Conservation (phyloP, 164 flowering plant species). For the Macadamia integrifolia region DNA sequence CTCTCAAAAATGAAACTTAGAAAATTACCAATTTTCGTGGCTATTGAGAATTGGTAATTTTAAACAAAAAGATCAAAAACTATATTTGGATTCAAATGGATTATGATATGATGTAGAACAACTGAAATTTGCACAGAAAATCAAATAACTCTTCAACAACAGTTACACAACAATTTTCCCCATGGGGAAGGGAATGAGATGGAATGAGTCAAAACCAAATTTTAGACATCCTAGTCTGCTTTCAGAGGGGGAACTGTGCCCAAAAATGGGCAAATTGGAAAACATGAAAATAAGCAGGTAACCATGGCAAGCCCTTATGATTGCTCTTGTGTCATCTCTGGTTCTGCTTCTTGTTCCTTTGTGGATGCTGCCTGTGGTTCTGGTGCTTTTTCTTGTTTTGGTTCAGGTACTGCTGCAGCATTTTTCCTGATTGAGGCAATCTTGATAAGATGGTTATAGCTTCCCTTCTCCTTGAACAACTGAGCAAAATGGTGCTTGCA, state of each 20-base stretch:
- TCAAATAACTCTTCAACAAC: background rate
- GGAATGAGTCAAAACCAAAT: background rate
- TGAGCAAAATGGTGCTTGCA: slow-evolving; percentile 50
- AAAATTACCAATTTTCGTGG: no score
- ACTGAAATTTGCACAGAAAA: no score
- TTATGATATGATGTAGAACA: no score
- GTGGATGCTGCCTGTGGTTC: background rate
- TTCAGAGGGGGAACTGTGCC: background rate
- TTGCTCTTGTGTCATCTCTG: slow-evolving; percentile 12
- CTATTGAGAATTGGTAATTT: no score
- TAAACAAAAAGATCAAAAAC: no score
- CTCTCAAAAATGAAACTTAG: no score
- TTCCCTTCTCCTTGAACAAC: slow-evolving; percentile 47
- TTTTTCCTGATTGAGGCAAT: slow-evolving; percentile 21
- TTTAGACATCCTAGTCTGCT: background rate
- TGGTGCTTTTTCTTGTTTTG: background rate
- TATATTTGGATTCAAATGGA: no score
- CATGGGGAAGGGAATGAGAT: no score
- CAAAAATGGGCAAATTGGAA: background rate
- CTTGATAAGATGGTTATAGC: slow-evolving; percentile 29
- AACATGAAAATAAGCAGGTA: background rate
- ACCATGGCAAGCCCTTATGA: slow-evolving; percentile 2
- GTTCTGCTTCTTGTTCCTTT: slow-evolving; percentile 5
- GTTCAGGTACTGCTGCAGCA: background rate
- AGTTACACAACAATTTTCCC: background rate